Base-by-base conservation (phyloP, 2,329 filamentous ascomycete species). In the Zalaria sp. region DNA sequence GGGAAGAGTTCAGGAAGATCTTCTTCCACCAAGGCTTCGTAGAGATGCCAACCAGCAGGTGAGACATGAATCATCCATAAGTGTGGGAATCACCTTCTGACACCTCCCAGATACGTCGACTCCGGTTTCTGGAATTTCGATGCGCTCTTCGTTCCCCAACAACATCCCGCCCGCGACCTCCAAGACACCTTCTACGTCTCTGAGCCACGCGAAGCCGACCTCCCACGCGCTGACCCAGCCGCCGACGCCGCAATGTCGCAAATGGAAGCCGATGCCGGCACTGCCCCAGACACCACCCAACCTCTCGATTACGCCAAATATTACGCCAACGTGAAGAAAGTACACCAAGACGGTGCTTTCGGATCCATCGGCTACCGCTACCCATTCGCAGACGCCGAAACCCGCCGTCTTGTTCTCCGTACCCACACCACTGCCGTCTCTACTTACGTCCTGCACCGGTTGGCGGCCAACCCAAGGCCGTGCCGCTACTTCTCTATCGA, bases 41-140 rank as follows among this genome's bases (percentile, higher is more conserved):
- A 56, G 91, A 98, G 70, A 96, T 98, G 91, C 84, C 88, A 9
- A 95, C 89, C 39, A 82, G 83, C 65, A 78, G 84, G 67, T 72
- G 18, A 18, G 18, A 54, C 46, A 61, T 47, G 8, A 5, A 3
- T 25, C 27, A 5, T 28, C 4, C n/a, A 5, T 35, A 7, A 35
- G 27, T 10, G 25, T 11, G 4, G n/a, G n/a, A n/a, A n/a, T n/a
- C 34, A 2, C 29, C 27, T 43, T 26, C 49, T 51, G 29, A 50
- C 39, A 28, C 3, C 4, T 18, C 5, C n/a, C 41, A 72, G 69
- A 61, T 95, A 81, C 60, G 88, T 96, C 48, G 91, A 98, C 67
- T 89, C 88, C 8, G 88, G 89, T 37, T 95, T 96, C 79, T 98
- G 91, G 87, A 96, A 96, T 66, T 96, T 96, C 63, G 89, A 96